Evolutionary conservation across 768 basidiomycete genomes (phyloP), one percentile per base, ranked within the genome.

Genomic region (Xerocomellus intermedius): DNA sequence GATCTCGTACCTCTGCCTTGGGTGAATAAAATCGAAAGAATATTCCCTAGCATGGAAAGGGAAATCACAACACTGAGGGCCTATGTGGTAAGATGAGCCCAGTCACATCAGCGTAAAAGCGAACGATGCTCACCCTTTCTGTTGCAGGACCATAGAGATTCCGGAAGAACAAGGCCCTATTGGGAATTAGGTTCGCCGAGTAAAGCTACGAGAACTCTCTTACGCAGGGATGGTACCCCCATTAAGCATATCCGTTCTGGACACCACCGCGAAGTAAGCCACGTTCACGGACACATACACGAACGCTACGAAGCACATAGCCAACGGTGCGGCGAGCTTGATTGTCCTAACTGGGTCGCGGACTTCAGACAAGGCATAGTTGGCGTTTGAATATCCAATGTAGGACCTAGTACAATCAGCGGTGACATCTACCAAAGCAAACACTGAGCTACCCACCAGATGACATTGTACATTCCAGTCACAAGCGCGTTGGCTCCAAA

Each of bases 221-320:
- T 60, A 85, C 85, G 86, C 89, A n/a, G 86, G 80, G 48, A 88
- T 84, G 19, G 81, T 75, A 3, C 81, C 77, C 37, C 86, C 84
- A n/a, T 70, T 74, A 2, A 87, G 65, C 39, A 91, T 89, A 56
- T 89, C 86, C 8, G 74, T 71, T 64, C 85, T 87, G 12, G 84
- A 83, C 4, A 91, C 84, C 5, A 83, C 89, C 0, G 85, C 81
- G 62, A 87, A 88, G 66, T 89, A 91, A 6, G 87, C 86, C 8
- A 89, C 62, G 58, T 89, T 89, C 50, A 87, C 81, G 12, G 81
- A 72, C 32, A 90, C 42, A 60, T 91, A 91, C 6, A 84, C 76
- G 0, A 78, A 58, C 0, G 81, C 76, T n/a, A 89, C 82, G 22
- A 76, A 73, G 8, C 75, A 48, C 76, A 90, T 79, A 0, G 86